Percentiles rank a stretch among this genome's conserved stretches.
phyloP scores from a whole-genome alignment of 352 stramenopile genomes.

The Pythium apleroticum region DNA sequence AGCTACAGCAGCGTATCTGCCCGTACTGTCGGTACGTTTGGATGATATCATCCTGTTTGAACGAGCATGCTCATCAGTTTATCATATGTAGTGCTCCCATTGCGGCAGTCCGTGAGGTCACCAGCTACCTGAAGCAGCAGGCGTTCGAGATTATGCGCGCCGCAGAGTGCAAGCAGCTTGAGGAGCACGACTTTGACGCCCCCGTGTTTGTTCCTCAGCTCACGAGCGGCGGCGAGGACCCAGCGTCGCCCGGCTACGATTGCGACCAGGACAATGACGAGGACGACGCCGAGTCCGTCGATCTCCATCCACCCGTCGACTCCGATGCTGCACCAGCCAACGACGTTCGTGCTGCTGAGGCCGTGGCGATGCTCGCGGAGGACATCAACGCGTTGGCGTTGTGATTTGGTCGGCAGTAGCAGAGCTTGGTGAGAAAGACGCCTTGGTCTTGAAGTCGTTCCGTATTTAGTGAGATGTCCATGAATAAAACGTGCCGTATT shows the following conservation, averaged over 20 bases:
- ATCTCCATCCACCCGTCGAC: neutral
- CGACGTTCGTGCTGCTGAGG: neutral
- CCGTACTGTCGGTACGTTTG: slow-evolving; percentile 28
- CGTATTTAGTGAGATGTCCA: slow-evolving; percentile 22
- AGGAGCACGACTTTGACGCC: slow-evolving; percentile 17
- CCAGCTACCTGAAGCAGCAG: slow-evolving; percentile 7
- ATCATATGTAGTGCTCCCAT: slow-evolving; percentile 12
- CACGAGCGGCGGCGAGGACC: neutral
- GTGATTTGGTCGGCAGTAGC: no score
- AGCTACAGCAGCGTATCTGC: slow-evolving; percentile 3
- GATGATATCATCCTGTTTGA: neutral
- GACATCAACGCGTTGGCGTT: neutral
- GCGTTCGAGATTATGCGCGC: slow-evolving; percentile 15
- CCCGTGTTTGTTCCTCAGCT: neutral
- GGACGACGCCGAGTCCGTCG: neutral
- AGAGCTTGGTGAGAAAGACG: no score
- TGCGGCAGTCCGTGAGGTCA: slow-evolving; percentile 11
- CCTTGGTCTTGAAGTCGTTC: neutral
- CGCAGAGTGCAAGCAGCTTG: slow-evolving; percentile 5
- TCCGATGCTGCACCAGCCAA: neutral
- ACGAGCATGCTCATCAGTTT: neutral
- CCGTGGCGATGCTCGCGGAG: neutral
- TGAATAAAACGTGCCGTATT: slow-evolving; percentile 4
- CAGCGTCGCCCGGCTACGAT: neutral
- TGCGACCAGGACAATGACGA: neutral